A percentile compares a stretch with the other conserved stretches of the same genome.
These are phyloP conservation scores for Suillus hirtellus DNA, from an alignment of 768 basidiomycete species.

Conservation along the genomic window DNA sequence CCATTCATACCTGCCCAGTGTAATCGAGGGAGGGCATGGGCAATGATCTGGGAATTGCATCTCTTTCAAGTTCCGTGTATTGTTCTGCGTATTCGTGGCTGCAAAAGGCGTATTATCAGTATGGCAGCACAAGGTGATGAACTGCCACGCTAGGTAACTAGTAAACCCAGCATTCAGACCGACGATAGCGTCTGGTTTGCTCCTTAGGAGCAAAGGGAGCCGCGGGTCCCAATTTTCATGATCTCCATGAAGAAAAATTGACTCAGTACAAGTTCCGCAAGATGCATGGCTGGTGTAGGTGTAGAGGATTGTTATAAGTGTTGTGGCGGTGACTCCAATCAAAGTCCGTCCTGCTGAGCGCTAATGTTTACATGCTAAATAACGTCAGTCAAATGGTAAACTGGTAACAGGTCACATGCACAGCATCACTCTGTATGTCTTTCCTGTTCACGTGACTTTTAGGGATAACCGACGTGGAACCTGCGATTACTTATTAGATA, in stretches of 20 bases:
- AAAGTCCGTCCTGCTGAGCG: too few species aligned
- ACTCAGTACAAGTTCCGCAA: slow-evolving; percentile 39
- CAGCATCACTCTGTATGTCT: too few species aligned
- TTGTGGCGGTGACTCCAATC: too few species aligned
- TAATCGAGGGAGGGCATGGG: slow-evolving; percentile 26
- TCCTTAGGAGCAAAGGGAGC: slow-evolving; percentile 19
- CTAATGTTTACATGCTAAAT: too few species aligned
- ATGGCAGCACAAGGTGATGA: slow-evolving; percentile 34
- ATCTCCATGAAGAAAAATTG: slow-evolving; percentile 37
- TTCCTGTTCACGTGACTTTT: background rate
- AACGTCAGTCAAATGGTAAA: too few species aligned
- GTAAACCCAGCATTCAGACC: slow-evolving; percentile 42
- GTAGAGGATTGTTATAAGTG: slow-evolving; percentile 20
- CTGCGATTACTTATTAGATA: background rate
- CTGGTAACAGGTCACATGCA: too few species aligned
- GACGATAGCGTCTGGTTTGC: slow-evolving; percentile 43
- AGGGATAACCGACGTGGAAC: background rate
- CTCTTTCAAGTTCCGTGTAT: slow-evolving; percentile 32
- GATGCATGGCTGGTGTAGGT: slow-evolving; percentile 37
- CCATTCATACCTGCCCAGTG: slow-evolving; percentile 17
- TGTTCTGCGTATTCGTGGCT: slow-evolving; percentile 38
- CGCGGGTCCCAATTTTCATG: slow-evolving; percentile 29
- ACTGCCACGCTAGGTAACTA: slow-evolving; percentile 38
- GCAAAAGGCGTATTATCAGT: slow-evolving; percentile 33
- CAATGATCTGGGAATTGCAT: slow-evolving; percentile 31